Base-by-base conservation (phyloP, 352 stramenopile genomes). In the Hyaloperonospora brassicae region DNA sequence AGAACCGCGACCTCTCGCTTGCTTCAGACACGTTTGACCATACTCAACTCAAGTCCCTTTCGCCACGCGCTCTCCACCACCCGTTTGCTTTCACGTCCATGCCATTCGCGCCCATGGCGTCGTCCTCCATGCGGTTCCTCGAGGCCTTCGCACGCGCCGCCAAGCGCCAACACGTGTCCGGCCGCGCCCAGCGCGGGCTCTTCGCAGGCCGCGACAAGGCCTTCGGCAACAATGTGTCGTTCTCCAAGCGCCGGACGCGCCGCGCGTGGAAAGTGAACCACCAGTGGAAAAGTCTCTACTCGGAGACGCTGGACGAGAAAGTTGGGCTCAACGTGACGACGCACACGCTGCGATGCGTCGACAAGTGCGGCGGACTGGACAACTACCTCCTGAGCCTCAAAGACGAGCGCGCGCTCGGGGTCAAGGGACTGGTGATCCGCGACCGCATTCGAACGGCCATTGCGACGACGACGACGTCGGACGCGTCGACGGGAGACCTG, bases 191-290 rank as follows among this genome's bases (percentile, higher is more conserved):
- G 45, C 87, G 91, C 31, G 93, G 93, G 9, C 75, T 98, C 36
- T 98, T 97, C 64, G 87, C 93, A 31, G 93, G 93, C 14, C 91
- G 90, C 44, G 93, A 98, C 73, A 93, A 97, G 62, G 60, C 78
- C 30, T 96, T 92, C 54, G 93, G 93, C 54, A 98, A 98, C 82
- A 98, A 96, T 59, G 83, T 97, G 13, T 94, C 81, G 38, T 97
- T 97, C 73, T 96, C 81, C 61, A 93, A 96, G 66, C 90, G 88
- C 60, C 91, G 73, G 50, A 97, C 87, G 22, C 89, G 85, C 38
- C 84, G 93, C 46, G 87, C 75, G 39, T 98, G 91, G 83, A 96
- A 97, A 66, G 90, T 96, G 14, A 98, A 98, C 66, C 77, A 96
- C 65, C 84, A 94, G 59, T 89, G 72, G 68, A 94, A 94, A 70